Evolutionary conservation across 2,329 filamentous ascomycete genomes (phyloP).

Genomic region (Phaeomoniella chlamydospora): DNA sequence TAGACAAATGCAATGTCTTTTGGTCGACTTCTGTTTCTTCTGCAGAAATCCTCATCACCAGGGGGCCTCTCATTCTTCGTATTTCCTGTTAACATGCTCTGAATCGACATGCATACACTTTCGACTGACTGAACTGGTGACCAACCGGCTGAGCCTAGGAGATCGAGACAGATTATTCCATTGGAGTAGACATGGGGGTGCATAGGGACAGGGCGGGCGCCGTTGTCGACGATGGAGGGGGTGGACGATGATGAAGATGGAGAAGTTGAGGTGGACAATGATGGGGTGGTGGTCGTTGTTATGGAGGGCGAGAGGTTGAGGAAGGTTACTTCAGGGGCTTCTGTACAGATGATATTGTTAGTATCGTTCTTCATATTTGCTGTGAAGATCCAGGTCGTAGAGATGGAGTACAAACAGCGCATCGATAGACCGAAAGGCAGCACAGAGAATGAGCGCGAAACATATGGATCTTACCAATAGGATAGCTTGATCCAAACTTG

Average conservation of each 20-base stretch:
- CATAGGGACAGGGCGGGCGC: slow-evolving; percentile 58
- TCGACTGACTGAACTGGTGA: slow-evolving; percentile 94
- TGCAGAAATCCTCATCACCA: slow-evolving; percentile 81
- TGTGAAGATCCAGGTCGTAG: no score
- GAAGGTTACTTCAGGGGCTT: slow-evolving; percentile 91
- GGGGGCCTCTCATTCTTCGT: slow-evolving; percentile 78
- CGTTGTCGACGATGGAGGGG: slow-evolving; percentile 11
- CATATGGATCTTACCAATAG: slow-evolving; percentile 58
- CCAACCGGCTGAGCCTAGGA: slow-evolving; percentile 81
- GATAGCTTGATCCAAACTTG: slow-evolving; percentile 69
- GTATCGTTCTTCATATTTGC: no score
- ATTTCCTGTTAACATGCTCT: slow-evolving; percentile 97
- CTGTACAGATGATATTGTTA: slow-evolving; percentile 28
- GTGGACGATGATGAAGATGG: slow-evolving; percentile 2
- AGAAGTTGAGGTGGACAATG: background rate
- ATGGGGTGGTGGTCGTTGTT: slow-evolving; percentile 21
- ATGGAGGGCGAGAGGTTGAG: slow-evolving; percentile 41
- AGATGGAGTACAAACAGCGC: no score
- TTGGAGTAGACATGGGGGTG: slow-evolving; percentile 98
- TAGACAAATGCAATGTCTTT: slow-evolving; percentile 89
- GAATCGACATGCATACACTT: slow-evolving; percentile 90
- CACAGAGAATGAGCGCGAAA: background rate
- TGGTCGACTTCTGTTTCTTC: slow-evolving; percentile 62
- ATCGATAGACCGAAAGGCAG: background rate
- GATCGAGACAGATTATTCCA: slow-evolving; percentile 93